Conservation (phyloP, 768 basidiomycete genomes). For the Strobilomyces confusus region DNA sequence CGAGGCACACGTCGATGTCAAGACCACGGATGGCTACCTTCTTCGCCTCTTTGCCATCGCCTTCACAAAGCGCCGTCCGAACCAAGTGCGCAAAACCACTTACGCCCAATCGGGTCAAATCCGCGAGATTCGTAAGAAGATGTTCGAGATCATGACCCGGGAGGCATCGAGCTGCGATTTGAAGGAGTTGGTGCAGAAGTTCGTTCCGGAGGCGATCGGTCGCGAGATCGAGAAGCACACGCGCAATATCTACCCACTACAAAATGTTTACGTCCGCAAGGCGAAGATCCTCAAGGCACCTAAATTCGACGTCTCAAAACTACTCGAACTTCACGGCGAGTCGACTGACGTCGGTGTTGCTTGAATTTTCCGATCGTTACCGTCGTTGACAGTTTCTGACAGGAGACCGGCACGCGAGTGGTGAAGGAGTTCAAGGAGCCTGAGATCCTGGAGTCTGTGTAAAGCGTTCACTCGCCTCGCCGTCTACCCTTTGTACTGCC, state of each 20-base stretch:
- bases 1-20: slow-evolving; percentile 98
- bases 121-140: slow-evolving; percentile 97
- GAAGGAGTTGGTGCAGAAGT: slow-evolving; percentile 98
- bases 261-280: slow-evolving; percentile 99
- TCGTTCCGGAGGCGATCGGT: slow-evolving; percentile 97
- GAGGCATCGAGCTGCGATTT: slow-evolving; percentile 94
- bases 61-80: slow-evolving; percentile 95
- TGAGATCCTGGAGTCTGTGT: slow-evolving; percentile 88
- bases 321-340: slow-evolving; percentile 96
- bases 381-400: slow-evolving; percentile 12
- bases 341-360: slow-evolving; percentile 72
- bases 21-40: slow-evolving; percentile 99
- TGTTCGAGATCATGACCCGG: slow-evolving; percentile 98
- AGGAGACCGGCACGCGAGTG: slow-evolving; percentile 95
- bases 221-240: slow-evolving; percentile 99
- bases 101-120: slow-evolving; percentile 96
- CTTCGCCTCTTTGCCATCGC: slow-evolving; percentile 98
- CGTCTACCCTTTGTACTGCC: slow-evolving; percentile 37
- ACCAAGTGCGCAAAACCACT: slow-evolving; percentile 98
- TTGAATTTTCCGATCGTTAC: background rate
- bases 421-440: slow-evolving; percentile 98
- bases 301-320: slow-evolving; percentile 92
- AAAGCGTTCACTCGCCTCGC: slow-evolving; percentile 38
- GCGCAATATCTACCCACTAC: slow-evolving; percentile 95
- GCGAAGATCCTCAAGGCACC: slow-evolving; percentile 99